Evolutionary conservation across 768 basidiomycete genomes (phyloP), one percentile per base, ranked within the genome.

Genomic region (Mycena rosella): DNA sequence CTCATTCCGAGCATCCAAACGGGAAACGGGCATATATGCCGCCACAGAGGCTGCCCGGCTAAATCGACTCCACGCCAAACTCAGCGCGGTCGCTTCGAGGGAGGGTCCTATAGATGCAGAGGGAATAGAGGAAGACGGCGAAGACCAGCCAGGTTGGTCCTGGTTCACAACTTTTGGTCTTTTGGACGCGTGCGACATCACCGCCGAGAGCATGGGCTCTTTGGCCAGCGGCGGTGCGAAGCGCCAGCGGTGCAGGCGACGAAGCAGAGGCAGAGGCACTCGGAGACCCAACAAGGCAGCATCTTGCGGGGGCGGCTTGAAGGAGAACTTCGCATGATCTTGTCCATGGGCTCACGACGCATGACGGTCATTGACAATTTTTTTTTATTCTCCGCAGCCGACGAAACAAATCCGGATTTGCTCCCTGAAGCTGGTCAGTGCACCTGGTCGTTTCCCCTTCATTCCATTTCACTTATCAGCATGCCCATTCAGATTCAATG

Each of bases 31-130:
- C 60, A 86, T 92, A 60, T 95, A 92, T 73, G 93, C 94, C 52
- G 94, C 86, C 2, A 83, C 87, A 11, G 90, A 92, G 68, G 93
- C 94, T 22, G 93, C 91, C 44, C 90, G 94, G 42, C 81, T 95
- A 38, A 79, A 91, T 67, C 86, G 94, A 65, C 84, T 95, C 45
- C 89, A 90, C 73, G 71, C 85, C 61, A 95, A 91, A 81, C 87
- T 95, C 57, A 74, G 77, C 53, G 78, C 83, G 22, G 81, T 85
- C 67, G 79, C 84, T 63, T 82, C 83, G 64, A 78, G 75, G 44
- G 42, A 34, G 65, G 85, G 85, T 18, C 64, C 22, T 34, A 61
- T 78, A 32, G 79, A 80, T 55, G 81, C 77, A 34, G 76, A 72
- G 14, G 75, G 73, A 58, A 82, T 69, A 72, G 78, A 78, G 72